Evolutionary conservation across 139 green algal genomes (phyloP).

Genomic region (Astrephomene gubernaculifera): DNA sequence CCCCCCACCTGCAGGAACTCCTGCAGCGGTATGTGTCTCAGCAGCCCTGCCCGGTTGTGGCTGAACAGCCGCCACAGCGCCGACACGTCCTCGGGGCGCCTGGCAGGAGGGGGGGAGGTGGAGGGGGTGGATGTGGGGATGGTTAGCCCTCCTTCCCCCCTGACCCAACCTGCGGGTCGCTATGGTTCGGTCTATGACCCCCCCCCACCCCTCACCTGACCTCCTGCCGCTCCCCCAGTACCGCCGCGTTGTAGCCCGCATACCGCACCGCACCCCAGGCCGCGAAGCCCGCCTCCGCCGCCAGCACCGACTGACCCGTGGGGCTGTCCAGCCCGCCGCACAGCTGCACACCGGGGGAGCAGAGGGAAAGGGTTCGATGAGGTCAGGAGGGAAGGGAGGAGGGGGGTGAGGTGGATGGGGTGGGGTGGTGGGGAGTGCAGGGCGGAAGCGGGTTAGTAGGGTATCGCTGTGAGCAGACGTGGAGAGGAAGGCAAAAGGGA

Average conservation of each 20-base stretch:
- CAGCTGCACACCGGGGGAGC: not conserved
- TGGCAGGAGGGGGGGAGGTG: not conserved
- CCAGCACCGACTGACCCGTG: conserved; percentile 17
- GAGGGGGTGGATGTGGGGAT: no score
- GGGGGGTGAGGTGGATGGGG: not conserved
- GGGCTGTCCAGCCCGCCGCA: conserved; percentile 1
- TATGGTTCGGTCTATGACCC: no score
- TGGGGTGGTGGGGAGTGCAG: not conserved
- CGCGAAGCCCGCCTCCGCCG: conserved; percentile 14
- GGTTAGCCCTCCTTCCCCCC: no score
- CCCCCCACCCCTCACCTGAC: not conserved
- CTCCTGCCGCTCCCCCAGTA: not conserved
- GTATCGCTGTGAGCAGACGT: no score
- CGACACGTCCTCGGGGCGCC: conserved; percentile 27
- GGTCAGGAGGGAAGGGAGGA: not conserved
- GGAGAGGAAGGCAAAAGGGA: no score
- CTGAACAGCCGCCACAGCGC: conserved; percentile 33
- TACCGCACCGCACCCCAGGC: not conserved
- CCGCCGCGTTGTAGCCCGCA: not conserved
- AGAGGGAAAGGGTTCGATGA: not conserved
- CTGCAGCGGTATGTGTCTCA: conserved; percentile 6
- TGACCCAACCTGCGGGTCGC: no score
- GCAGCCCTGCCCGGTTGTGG: conserved; percentile 28
- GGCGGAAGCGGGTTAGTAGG: not conserved
- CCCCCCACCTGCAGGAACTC: conserved; percentile 27